Evolutionary conservation across 306 rosid species (phyloP).

Genomic region (Luffa aegyptiaca): DNA sequence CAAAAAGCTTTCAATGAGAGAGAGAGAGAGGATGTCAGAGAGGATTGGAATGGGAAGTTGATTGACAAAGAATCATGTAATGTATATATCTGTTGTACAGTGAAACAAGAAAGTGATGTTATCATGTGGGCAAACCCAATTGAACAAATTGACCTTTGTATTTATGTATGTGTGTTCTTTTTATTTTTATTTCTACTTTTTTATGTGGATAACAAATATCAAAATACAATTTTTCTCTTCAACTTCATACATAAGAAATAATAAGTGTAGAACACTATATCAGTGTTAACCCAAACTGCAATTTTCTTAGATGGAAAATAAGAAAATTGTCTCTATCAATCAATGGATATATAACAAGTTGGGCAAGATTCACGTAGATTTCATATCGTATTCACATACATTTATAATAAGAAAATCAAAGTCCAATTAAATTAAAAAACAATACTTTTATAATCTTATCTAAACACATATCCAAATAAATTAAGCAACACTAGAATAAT

Average conservation of each 20-base stretch:
- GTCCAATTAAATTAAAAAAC: not conserved
- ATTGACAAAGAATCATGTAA: constrained; percentile 10
- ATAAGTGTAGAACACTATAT: not conserved
- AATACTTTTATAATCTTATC: not conserved
- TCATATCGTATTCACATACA: not conserved
- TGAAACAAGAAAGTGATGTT: constrained; percentile 25
- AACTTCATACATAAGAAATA: not conserved
- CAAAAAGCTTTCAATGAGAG: not conserved
- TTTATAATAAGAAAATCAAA: not conserved
- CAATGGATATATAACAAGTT: not conserved
- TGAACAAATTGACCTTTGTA: constrained; percentile 21
- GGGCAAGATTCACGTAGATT: not conserved
- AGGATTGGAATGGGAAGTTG: constrained; percentile 21
- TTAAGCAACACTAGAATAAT: not conserved
- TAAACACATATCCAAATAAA: not conserved
- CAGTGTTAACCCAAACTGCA: not conserved
- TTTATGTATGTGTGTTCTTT: not conserved
- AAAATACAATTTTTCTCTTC: not conserved
- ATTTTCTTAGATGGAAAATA: not conserved
- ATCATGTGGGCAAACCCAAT: constrained; percentile 9
- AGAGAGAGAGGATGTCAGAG: constrained; percentile 17
- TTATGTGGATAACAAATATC: not conserved
- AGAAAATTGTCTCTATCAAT: not conserved
- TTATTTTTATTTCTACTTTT: not conserved
- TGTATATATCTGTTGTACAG: constrained; percentile 19